Evolutionary conservation across 768 basidiomycete species (phyloP).

Genomic region (Trametes coccinea): DNA sequence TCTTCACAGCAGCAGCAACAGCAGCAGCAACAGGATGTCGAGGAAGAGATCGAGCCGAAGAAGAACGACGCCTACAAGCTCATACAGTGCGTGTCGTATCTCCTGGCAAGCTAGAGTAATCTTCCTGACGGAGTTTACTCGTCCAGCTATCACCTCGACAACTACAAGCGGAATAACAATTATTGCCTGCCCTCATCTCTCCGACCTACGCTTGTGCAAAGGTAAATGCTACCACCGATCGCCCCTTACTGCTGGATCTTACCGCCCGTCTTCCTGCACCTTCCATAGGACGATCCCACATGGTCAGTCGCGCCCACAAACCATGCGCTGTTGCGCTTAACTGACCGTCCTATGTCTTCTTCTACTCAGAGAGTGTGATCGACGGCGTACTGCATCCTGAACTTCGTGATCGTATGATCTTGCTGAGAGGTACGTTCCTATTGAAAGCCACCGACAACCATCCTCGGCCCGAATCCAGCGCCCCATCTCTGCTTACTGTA

Average conservation of each 20-base stretch:
- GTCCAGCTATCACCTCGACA: conserved; percentile 84
- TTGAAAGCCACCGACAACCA: too few species aligned
- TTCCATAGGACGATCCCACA: conserved; percentile 74
- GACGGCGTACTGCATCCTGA: conserved; percentile 89
- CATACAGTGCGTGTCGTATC: conserved; percentile 55
- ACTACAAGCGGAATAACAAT: conserved; percentile 79
- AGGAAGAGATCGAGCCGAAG: conserved; percentile 71
- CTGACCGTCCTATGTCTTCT: background rate
- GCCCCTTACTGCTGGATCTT: background rate
- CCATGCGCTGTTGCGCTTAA: conserved; percentile 8
- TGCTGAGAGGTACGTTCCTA: conserved; percentile 65
- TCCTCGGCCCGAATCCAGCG: background rate
- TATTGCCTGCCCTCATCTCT: conserved; percentile 90
- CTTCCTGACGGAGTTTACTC: background rate
- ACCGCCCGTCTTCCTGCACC: conserved; percentile 2
- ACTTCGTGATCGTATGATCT: conserved; percentile 87
- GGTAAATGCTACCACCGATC: conserved; percentile 38
- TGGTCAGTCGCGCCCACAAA: conserved; percentile 44
- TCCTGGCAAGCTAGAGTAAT: background rate
- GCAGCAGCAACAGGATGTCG: conserved; percentile 32
- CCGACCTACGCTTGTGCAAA: conserved; percentile 86
- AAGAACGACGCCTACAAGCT: conserved; percentile 80
- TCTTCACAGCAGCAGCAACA: background rate
- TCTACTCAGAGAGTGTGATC: conserved; percentile 77
- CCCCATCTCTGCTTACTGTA: too few species aligned